A percentile compares a stretch with the other conserved stretches of the same genome.
phyloP scores from a whole-genome alignment of 352 stramenopile genomes.

The Phytopythium aichiense region DNA sequence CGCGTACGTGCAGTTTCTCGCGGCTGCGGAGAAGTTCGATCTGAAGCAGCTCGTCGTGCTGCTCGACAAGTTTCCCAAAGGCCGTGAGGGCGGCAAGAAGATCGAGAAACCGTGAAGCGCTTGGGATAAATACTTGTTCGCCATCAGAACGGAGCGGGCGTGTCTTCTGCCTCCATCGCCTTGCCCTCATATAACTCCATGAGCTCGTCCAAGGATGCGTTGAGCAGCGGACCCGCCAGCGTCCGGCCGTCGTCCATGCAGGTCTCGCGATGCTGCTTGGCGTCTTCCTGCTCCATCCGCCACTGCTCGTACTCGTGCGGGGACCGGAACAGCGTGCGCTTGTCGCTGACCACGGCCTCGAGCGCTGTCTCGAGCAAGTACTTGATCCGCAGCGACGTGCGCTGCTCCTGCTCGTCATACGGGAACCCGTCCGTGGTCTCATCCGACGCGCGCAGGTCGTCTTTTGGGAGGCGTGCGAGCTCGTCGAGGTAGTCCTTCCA shows the following conservation, averaged over 20 bases:
- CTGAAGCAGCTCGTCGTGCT: constrained; percentile 60
- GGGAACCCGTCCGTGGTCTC: constrained; percentile 25
- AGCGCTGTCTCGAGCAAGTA: constrained; percentile 63
- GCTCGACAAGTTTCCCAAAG: constrained; percentile 71
- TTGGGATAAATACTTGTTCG: not conserved
- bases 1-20: constrained; percentile 53
- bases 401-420: constrained; percentile 53
- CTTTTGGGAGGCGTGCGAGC: constrained; percentile 39
- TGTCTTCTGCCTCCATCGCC: constrained; percentile 47
- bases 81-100: constrained; percentile 21
- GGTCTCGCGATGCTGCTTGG: constrained; percentile 24
- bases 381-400: constrained; percentile 49
- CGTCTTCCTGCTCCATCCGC: constrained; percentile 72
- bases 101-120: constrained; percentile 1
- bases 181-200: constrained; percentile 51
- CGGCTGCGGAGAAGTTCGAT: constrained; percentile 72
- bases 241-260: constrained; percentile 25
- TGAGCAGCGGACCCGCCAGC: constrained; percentile 34
- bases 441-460: constrained; percentile 27
- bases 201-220: constrained; percentile 43
- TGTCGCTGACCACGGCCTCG: constrained; percentile 43
- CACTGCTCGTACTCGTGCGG: constrained; percentile 54
- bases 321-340: constrained; percentile 43
- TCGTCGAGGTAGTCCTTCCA: constrained; percentile 60
- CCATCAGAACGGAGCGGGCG: constrained; percentile 21